Conservation (phyloP, 2,329 filamentous ascomycete genomes). For the Hypoxylon sp. region DNA sequence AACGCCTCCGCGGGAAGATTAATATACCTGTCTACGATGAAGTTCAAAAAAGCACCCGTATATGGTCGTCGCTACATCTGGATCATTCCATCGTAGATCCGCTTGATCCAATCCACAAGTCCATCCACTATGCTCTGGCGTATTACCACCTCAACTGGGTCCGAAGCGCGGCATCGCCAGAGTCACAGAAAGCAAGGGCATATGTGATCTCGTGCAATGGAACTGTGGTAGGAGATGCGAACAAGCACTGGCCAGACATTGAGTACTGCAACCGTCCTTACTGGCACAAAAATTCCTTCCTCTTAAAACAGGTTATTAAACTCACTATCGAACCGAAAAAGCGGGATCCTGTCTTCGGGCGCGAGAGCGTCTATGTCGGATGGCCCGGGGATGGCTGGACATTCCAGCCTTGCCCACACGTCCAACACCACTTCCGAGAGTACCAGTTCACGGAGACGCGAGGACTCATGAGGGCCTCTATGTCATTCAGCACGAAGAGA, state of each 20-base stretch:
- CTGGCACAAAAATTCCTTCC: constrained; percentile 30
- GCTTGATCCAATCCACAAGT: constrained; percentile 34
- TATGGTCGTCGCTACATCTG: constrained; percentile 30
- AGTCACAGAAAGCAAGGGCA: constrained; percentile 15
- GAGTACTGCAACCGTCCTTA: constrained; percentile 30
- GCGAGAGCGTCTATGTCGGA: constrained; percentile 13
- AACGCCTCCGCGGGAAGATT: background rate
- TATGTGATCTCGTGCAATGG: constrained; percentile 27
- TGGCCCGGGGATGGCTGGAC: constrained; percentile 25
- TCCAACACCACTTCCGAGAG: constrained; percentile 20
- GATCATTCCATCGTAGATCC: constrained; percentile 34
- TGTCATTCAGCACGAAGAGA: constrained; percentile 25
- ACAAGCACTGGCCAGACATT: constrained; percentile 21
- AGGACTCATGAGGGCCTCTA: constrained; percentile 29
- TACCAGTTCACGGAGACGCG: constrained; percentile 31
- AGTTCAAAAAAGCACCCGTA: constrained; percentile 10
- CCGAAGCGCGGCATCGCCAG: background rate
- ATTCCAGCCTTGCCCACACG: constrained; percentile 36
- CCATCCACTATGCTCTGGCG: constrained; percentile 37
- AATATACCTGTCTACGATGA: constrained; percentile 10
- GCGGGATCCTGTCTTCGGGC: constrained; percentile 9
- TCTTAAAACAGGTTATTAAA: constrained; percentile 24
- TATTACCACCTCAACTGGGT: constrained; percentile 44
- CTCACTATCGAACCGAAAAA: constrained; percentile 31
- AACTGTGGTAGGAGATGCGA: constrained; percentile 23